Conservation (phyloP, 2,329 filamentous ascomycete genomes). For the Exophiala dermatitidis region DNA sequence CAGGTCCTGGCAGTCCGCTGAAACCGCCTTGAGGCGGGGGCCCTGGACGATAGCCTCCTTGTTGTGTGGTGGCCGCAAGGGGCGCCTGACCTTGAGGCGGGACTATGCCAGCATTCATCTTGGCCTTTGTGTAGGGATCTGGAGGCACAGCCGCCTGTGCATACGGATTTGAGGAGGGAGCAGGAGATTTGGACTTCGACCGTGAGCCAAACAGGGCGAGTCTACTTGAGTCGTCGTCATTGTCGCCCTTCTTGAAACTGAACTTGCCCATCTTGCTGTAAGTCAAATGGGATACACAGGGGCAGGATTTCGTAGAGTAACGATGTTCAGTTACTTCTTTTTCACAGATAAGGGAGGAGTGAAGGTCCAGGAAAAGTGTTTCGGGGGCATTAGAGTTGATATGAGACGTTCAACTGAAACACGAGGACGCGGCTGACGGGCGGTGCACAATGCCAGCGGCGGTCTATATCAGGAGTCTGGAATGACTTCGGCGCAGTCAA, state of each 20-base stretch:
- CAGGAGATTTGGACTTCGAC: conserved; percentile 49
- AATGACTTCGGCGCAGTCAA: not conserved
- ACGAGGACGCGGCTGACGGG: conserved; percentile 14
- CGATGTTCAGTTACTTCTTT: not conserved
- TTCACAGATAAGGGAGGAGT: not conserved
- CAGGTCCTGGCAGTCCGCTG: conserved; percentile 24
- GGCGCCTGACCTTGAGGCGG: conserved; percentile 28
- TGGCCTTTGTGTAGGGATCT: conserved; percentile 50
- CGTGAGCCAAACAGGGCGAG: conserved; percentile 53
- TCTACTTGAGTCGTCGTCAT: conserved; percentile 47
- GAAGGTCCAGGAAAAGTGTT: too few relatives aligned
- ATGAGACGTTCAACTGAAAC: conserved; percentile 21
- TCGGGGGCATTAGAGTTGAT: not conserved
- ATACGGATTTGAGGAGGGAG: conserved; percentile 48
- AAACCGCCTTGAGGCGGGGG: conserved; percentile 25
- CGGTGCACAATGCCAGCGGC: conserved; percentile 5
- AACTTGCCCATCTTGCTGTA: conserved; percentile 35
- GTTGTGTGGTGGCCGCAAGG: conserved; percentile 1
- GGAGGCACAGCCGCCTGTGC: conserved; percentile 45
- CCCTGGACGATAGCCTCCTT: conserved; percentile 6
- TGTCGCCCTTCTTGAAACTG: conserved; percentile 47
- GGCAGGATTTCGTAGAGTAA: not conserved
- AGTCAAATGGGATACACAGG: conserved; percentile 9
- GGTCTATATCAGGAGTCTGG: not conserved
- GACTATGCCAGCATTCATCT: conserved; percentile 38